These are phyloP conservation scores for Cucurbita moschata DNA, from an alignment of 306 rosid genomes.

Conservation along the genomic window DNA sequence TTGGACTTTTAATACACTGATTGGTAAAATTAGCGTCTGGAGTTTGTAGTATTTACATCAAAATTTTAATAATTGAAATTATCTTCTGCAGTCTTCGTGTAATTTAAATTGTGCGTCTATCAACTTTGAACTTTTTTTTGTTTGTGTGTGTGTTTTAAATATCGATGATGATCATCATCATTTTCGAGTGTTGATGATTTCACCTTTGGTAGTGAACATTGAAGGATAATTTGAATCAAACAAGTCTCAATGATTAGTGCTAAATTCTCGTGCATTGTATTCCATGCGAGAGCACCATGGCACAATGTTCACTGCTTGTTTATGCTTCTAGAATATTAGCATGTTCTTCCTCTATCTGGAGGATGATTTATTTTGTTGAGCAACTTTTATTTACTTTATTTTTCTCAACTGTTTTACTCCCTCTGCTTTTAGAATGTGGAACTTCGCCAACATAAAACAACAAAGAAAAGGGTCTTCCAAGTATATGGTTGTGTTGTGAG, in stretches of 20 bases:
- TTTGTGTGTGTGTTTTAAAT: not conserved
- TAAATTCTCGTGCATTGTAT: not conserved
- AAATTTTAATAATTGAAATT: not conserved
- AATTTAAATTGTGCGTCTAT: not conserved
- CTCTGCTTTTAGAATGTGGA: slow-evolving; percentile 34
- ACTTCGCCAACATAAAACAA: slow-evolving; percentile 21
- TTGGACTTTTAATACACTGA: not conserved
- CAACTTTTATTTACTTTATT: not conserved
- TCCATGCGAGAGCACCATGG: not conserved
- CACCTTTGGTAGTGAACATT: not conserved
- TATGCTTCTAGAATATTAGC: not conserved
- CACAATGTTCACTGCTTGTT: not conserved
- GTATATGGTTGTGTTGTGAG: slow-evolving; percentile 81
- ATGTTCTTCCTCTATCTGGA: not conserved
- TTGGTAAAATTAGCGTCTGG: not conserved
- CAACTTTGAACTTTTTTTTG: not conserved
- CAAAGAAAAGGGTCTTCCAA: slow-evolving; percentile 68
- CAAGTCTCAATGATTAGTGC: not conserved
- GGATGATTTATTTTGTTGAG: not conserved
- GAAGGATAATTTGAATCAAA: not conserved
- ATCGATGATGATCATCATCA: not conserved
- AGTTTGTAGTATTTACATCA: not conserved
- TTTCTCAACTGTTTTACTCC: not conserved
- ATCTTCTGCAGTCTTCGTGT: not conserved
- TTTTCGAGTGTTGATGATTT: not conserved